Conservation (phyloP, 2,329 filamentous ascomycete species). For the Aspergillus neoniger region DNA sequence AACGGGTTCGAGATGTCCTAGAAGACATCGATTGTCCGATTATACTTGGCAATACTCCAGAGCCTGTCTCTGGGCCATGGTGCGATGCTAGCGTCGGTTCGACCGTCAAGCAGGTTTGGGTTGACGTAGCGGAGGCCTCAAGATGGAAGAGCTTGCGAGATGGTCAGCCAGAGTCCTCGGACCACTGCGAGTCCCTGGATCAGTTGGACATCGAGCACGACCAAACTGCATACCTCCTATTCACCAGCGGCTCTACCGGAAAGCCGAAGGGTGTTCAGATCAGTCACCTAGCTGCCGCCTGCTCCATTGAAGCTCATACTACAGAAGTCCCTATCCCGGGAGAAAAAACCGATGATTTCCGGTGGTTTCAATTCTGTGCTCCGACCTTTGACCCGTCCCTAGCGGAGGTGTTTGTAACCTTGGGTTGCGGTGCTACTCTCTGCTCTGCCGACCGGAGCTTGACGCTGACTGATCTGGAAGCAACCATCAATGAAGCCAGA, state of each 20-base stretch:
- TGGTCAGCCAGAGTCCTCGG: background rate
- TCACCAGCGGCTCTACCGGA: conserved; percentile 40
- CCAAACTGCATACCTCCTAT: conserved; percentile 36
- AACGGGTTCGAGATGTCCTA: conserved; percentile 31
- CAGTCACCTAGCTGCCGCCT: conserved; percentile 33
- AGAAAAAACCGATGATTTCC: conserved; percentile 23
- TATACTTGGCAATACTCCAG: conserved; percentile 23
- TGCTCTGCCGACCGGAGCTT: conserved; percentile 35
- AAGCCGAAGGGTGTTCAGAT: conserved; percentile 38
- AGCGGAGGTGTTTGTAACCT: conserved; percentile 35
- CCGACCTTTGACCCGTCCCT: conserved; percentile 38
- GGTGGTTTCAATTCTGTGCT: conserved; percentile 43
- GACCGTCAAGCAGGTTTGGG: conserved; percentile 17
- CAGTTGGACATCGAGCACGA: conserved; percentile 18
- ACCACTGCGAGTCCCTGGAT: background rate
- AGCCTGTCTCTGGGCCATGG: conserved; percentile 18
- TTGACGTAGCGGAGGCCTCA: conserved; percentile 26
- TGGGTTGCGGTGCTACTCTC: conserved; percentile 36
- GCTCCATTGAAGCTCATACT: conserved; percentile 35
- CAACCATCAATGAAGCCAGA: conserved; percentile 28
- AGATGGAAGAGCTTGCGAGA: conserved; percentile 21
- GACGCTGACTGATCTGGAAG: conserved; percentile 33
- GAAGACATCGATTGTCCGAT: conserved; percentile 29
- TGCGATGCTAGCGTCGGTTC: background rate
- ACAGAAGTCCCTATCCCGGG: conserved; percentile 27